phyloP scores from a whole-genome alignment of 306 rosid species.

The Cucumis cinereus region DNA sequence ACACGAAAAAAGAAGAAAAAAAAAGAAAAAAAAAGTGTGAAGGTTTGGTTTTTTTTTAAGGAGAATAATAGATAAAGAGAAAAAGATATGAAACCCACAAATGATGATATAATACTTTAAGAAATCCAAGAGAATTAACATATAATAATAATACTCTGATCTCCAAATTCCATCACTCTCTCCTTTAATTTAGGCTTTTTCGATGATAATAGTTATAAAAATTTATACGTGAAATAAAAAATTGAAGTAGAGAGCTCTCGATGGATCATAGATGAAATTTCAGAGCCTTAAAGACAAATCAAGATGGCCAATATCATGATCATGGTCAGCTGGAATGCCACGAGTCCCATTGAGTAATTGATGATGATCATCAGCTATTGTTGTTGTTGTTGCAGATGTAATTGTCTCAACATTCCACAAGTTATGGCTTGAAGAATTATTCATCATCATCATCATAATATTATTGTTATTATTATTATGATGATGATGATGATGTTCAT shows the following conservation, averaged over 20 bases:
- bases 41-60: too few species aligned
- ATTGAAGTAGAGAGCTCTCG: not conserved
- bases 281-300: conserved; percentile 80
- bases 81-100: not conserved
- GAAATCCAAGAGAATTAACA: not conserved
- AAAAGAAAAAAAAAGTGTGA: too few species aligned
- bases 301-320: conserved; percentile 36
- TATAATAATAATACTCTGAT: not conserved
- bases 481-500: too few species aligned
- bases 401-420: not conserved
- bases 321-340: conserved; percentile 4
- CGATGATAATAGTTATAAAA: not conserved
- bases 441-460: not conserved
- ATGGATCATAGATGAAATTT: not conserved
- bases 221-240: not conserved
- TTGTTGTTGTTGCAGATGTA: not conserved
- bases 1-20: too few species aligned
- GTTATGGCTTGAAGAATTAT: not conserved
- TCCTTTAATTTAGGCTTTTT: not conserved
- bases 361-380: not conserved
- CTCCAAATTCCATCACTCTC: not conserved
- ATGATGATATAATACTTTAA: not conserved
- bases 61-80: too few species aligned
- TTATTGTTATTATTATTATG: not conserved
- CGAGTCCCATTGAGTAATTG: not conserved